Base-by-base conservation (phyloP, 768 basidiomycete species). In the Lactarius vividus region DNA sequence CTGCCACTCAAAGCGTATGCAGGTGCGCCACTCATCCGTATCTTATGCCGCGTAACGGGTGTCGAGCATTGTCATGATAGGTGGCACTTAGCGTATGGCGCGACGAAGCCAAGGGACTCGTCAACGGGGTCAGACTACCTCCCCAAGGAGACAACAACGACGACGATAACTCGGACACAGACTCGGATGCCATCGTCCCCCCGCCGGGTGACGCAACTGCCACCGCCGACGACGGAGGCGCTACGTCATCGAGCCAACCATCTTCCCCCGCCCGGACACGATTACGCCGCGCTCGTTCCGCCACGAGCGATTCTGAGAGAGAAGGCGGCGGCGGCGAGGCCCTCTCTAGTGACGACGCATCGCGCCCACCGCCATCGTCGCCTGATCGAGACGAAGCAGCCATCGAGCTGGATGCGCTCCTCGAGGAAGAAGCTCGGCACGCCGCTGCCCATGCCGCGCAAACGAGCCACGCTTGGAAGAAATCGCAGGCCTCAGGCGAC, bases 1-100 rank as follows among this genome's bases (percentile, higher is more conserved):
- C 13, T 97, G 93, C 73, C 91, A 91, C 70, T 88, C 91, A 7
- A 86, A 86, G 59, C 84, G 91, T 16, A 91, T 98, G 88, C 83
- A 89, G 77, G 96, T 97, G 73, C 67, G 85, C 79, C 49, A 37
- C 49, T 55, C n/a, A 26, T 28, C 26, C 16, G 26, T 46, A 54
- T 65, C 39, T 23, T 28, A 53, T 16, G 6, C 26, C 54, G 49
- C 44, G 35, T 65, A 35, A 59, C 35, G 4, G 18, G 33, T 65
- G 16, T 52, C 49, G 9, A 57, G 31, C 57, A 57, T 60, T 46
- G 33, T 52, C 10, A 28, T 49, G 39, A 7, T 66, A 92, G 91
- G 86, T 88, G 29, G 81, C 85, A 23, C 73, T 93, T 28, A 84
- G 87, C n/a, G 85, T 87, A 23, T 94, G 91, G 89, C 80, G 83